Evolutionary conservation across 306 rosid genomes (phyloP), one percentile per base, ranked within the genome.

Genomic region (Ceratonia siliqua): DNA sequence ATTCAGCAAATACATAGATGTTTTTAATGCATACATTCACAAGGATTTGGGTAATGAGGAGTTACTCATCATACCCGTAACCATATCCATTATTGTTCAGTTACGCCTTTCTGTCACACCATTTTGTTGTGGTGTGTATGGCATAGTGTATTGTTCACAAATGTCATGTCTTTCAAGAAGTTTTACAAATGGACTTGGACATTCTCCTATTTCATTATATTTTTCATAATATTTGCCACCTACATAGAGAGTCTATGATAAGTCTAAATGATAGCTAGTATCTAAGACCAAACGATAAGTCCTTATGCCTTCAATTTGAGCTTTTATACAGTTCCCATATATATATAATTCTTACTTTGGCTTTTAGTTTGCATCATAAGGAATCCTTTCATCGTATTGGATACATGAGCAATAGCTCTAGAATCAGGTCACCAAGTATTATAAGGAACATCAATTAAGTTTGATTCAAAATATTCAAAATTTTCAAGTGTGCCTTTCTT

Each of bases 321-420:
- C 33, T 12, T 38, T 64, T 35, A 12, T 41, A 6, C n/a, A 14
- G 8, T 43, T 38, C 55, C 24, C 41, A 25, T 66, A 18, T 43
- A 43, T 2, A 66, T 24, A n/a, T 45, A 42, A 53, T 21, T 2
- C 5, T 53, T 21, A 21, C 3, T 65, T 8, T 24, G 32, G 6
- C 49, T 65, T 27, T 5, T 27, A n/a, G 42, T 67, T 45, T 67
- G 42, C 57, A 67, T 67, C 27, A 42, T 7, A 67, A 45, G 58
- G 17, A 67, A 67, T 67, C 43, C 17, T 1, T 43, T 24, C 70
- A 42, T 50, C 13, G 8, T 9, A 7, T 50, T 50, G 3, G 57
- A 18, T n/a, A 20, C 20, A 14, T 45, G 21, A 45, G 18, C 14
- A 3, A 5, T 45, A 45, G 20, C 6, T 4, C 18, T 7, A 45